Evolutionary conservation across 1,284 basidiomycete genomes (phyloP), one percentile per base, ranked within the genome.

Genomic region (Cutaneotrichosporon dermatis): DNA sequence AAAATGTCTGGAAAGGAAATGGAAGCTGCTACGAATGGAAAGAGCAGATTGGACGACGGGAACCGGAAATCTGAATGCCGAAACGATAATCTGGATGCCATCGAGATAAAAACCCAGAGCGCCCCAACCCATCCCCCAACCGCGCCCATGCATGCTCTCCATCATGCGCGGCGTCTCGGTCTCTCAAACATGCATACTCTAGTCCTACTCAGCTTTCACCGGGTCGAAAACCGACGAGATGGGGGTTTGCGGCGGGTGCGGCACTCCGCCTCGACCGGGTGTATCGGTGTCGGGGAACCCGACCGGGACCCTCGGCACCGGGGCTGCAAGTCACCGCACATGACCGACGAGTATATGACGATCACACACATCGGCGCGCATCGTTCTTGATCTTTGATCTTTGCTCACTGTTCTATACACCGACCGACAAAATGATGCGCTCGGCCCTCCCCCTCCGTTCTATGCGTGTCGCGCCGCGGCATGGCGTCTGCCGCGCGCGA

Each of bases 401-500:
- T 40, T 40, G 8, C 39, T 40, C 12, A 9, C 39, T 40, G 39
- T 40, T 44, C 43, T 40, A 11, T 10, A 34, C 51, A 9, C 36
- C 40, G 12, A 42, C 9, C 4, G 12, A 10, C 51, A 43, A 43
- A 25, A 53, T 53, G 51, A n/a, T 53, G 41, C 51, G 51, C 51
- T 43, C 51, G 5, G 42, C 41, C 13, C 33, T 37, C 34, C 51
- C 51, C 13, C 41, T 53, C 33, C 51, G 51, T 53, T 43, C 51
- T 43, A 13, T 53, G 40, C 51, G 51, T 33, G 43, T 43, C 13
- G 42, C 51, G 54, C 54, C 33, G 35, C 45, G 35, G 54, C 45
- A 51, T 51, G 37, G 54, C 54, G 45, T 46, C 54, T 11, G 45
- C 44, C 6, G 54, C 54, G 45, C 53, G 53, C 53, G 53, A 45